phyloP scores from a whole-genome alignment of 208 protist genomes.

The Trypanosomatidae sp. region DNA sequence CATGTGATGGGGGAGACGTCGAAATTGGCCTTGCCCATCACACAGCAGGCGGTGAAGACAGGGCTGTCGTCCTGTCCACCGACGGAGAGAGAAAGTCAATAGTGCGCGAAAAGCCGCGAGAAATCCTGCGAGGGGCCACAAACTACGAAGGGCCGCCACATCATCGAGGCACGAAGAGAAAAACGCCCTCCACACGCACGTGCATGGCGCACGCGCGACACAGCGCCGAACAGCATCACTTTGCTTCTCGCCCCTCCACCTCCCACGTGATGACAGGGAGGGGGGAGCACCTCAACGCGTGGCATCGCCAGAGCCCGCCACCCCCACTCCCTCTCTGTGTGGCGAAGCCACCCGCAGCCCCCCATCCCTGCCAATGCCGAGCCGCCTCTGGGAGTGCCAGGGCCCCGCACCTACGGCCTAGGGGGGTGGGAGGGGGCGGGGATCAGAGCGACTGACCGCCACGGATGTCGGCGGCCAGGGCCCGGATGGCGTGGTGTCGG shows the following conservation, averaged over 20 bases:
- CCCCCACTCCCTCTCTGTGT: neutral
- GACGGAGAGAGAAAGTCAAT: neutral
- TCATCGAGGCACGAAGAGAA: neutral
- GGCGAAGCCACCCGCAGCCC: neutral
- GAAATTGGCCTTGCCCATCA: neutral
- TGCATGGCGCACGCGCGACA: neutral
- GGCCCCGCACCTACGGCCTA: neutral
- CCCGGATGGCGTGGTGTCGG: neutral
- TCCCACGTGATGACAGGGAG: neutral
- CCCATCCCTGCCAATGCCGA: neutral
- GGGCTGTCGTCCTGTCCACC: neutral
- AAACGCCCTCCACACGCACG: neutral
- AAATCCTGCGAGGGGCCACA: neutral
- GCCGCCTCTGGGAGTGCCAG: neutral
- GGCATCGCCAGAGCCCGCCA: neutral
- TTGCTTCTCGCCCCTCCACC: neutral
- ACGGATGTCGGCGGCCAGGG: neutral
- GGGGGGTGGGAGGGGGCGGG: neutral
- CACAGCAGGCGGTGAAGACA: neutral
- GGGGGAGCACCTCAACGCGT: neutral
- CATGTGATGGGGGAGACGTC: neutral
- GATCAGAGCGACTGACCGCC: neutral
- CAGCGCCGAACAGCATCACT: neutral
- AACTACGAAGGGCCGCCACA: neutral
- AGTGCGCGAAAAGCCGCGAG: neutral